Base-by-base conservation (phyloP, 768 basidiomycete species). In the Psilocybe sp. region DNA sequence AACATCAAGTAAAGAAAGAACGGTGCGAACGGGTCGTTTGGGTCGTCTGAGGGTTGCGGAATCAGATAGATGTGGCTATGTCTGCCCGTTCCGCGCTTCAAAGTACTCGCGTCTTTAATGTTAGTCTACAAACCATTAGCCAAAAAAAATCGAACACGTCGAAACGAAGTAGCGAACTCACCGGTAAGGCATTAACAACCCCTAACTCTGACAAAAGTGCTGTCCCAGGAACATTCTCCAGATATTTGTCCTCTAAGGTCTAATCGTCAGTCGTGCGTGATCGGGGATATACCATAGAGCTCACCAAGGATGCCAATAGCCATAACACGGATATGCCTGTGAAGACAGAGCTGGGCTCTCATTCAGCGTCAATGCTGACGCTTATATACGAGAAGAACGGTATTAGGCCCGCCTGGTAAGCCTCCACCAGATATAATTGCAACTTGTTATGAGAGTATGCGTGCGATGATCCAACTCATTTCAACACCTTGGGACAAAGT, bases 31-130 rank as follows among this genome's bases (percentile, higher is more conserved):
- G 73, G 73, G 50, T 76, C 74, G 47, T 62, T 64, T 3, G 70
- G 73, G 48, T 74, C 71, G 33, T 74, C 70, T 4, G 74, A 72
- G 3, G 73, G 74, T 59, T 76, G 74, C 10, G 74, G 74, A 15
- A 74, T 60, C 13, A 76, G 68, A 10, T 74, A 56, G 18, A 74
- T 60, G 58, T 74, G 71, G 13, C 67, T 57, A 49, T 72, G 54
- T 38, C 64, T 61, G 20, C 72, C 73, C 1, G 61, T 66, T 11
- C 71, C 71, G 38, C 66, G 61, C 53, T 75, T 75, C 28, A 75
- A 53, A 38, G 50, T 47, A 15, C 51, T 53, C 10, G 69, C 69
- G 46, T 62, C 69, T 49, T 68, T 56, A 36, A 72, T 68, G 5
- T 50, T 54, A 50, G 69, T 60, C 69, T 69, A 23, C 4, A 11